Conservation (phyloP, 2,329 filamentous ascomycete species). For the Aspergillus fischeri region DNA sequence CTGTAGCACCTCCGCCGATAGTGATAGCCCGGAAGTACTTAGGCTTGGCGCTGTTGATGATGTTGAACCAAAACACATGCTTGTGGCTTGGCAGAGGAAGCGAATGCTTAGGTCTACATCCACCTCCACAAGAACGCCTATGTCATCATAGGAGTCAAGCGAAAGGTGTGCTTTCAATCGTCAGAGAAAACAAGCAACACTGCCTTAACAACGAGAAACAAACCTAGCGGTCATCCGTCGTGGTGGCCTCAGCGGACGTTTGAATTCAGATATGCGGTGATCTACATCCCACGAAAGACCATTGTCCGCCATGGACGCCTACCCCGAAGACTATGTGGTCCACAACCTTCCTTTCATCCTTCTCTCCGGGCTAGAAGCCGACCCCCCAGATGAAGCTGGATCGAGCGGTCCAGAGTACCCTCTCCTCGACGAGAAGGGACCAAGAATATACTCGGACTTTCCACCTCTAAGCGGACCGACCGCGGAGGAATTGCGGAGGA, state of each 20-base stretch:
- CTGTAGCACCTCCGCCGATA: background rate
- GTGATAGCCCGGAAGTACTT: background rate
- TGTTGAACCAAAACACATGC: background rate
- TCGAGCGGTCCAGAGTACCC: conserved; percentile 41
- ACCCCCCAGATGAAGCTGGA: conserved; percentile 28
- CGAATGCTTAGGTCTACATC: background rate
- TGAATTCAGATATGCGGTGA: conserved; percentile 32
- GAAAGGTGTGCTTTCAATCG: background rate
- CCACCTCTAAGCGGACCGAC: conserved; percentile 62
- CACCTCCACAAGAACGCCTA: background rate
- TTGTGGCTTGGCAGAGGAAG: background rate
- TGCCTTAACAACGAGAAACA: background rate
- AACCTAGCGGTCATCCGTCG: background rate
- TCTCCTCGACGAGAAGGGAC: conserved; percentile 53
- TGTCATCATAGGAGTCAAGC: background rate
- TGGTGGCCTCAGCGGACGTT: conserved; percentile 7
- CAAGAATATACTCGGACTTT: conserved; percentile 66
- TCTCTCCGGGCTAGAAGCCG: conserved; percentile 66
- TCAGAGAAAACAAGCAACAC: background rate
- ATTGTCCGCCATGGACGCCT: conserved; percentile 44
- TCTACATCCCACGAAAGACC: conserved; percentile 13
- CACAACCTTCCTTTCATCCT: conserved; percentile 84
- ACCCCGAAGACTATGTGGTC: conserved; percentile 65
- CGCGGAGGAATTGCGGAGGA: conserved; percentile 61
- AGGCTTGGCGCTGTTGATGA: background rate